Conservation (phyloP, 2,329 filamentous ascomycete genomes). For the Stemphylium lycopersici region DNA sequence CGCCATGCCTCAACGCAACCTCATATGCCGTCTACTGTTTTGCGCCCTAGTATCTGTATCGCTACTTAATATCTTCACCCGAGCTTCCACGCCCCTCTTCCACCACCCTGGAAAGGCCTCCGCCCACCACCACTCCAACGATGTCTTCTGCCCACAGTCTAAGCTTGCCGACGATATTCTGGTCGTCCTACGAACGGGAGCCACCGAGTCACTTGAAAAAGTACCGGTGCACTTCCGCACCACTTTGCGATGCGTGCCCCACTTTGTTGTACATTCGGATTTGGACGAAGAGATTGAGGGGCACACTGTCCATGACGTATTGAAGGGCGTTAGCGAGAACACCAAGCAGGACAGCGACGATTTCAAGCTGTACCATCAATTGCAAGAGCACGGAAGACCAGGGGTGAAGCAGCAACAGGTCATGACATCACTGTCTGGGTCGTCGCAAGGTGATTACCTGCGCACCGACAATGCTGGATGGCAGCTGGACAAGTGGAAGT, state of each 20-base stretch:
- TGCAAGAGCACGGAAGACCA: conserved; percentile 54
- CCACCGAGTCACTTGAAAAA: conserved; percentile 64
- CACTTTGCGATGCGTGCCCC: conserved; percentile 61
- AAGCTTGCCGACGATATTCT: conserved; percentile 58
- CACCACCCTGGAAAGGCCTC: conserved; percentile 33
- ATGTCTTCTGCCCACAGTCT: conserved; percentile 41
- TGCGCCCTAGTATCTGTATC: conserved; percentile 43
- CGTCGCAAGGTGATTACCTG: conserved; percentile 43
- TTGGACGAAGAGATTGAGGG: conserved; percentile 61
- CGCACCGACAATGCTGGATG: conserved; percentile 53
- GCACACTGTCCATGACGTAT: conserved; percentile 56
- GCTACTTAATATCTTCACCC: conserved; percentile 44
- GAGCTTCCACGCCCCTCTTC: conserved; percentile 36
- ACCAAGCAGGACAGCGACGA: conserved; percentile 53
- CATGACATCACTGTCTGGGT: conserved; percentile 40
- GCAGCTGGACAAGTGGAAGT: conserved; percentile 66
- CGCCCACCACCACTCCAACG: conserved; percentile 20
- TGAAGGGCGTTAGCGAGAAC: conserved; percentile 52
- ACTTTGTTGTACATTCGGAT: conserved; percentile 65
- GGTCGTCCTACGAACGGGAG: conserved; percentile 65
- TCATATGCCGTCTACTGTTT: conserved; percentile 43
- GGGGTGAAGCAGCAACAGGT: conserved; percentile 43
- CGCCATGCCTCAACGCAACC: conserved; percentile 40
- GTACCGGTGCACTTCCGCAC: conserved; percentile 64
- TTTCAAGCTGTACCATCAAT: conserved; percentile 60